Percentiles rank a stretch among this genome's conserved stretches.
phyloP scores from a whole-genome alignment of 2,329 filamentous ascomycete species.

The Sporothrix luriei region DNA sequence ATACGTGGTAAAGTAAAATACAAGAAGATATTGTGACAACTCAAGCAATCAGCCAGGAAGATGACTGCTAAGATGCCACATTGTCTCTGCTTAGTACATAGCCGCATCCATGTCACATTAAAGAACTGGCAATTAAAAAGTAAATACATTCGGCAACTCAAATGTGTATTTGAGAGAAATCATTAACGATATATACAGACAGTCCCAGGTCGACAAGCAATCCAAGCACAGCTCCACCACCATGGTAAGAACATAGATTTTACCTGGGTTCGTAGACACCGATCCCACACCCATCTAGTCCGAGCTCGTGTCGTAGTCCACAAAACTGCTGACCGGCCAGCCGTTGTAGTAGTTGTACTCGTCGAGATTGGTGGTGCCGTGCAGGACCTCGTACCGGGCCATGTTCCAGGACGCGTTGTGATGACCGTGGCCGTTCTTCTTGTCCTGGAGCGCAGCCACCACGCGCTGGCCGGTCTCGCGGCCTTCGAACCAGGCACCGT shows the following conservation, averaged over 20 bases:
- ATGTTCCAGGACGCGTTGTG: not conserved
- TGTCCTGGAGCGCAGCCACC: not conserved
- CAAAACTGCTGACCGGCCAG: slow-evolving; percentile 26
- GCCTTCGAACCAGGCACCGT: slow-evolving; percentile 27
- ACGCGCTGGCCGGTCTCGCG: slow-evolving; percentile 9
- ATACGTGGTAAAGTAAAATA: too few species aligned
- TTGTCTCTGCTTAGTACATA: too few species aligned
- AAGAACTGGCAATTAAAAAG: too few species aligned
- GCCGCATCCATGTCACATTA: too few species aligned
- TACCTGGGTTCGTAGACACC: not conserved
- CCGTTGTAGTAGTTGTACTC: slow-evolving; percentile 27
- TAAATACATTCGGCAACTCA: too few species aligned
- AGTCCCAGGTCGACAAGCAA: too few species aligned
- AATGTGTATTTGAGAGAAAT: too few species aligned
- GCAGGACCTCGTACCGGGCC: slow-evolving; percentile 24
- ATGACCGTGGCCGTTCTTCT: not conserved
- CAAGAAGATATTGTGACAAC: too few species aligned
- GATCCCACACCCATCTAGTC: not conserved
- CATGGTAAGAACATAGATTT: not conserved
- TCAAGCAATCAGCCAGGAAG: too few species aligned
- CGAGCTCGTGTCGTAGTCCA: slow-evolving; percentile 13
- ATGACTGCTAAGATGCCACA: too few species aligned
- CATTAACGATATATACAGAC: too few species aligned
- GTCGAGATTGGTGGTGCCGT: slow-evolving; percentile 9
- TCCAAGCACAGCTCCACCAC: too few species aligned